Percentiles rank a stretch among this genome's conserved stretches.
Conservation (phyloP, 192 early-diverging fungal species). For the Coemansia erecta region DNA sequence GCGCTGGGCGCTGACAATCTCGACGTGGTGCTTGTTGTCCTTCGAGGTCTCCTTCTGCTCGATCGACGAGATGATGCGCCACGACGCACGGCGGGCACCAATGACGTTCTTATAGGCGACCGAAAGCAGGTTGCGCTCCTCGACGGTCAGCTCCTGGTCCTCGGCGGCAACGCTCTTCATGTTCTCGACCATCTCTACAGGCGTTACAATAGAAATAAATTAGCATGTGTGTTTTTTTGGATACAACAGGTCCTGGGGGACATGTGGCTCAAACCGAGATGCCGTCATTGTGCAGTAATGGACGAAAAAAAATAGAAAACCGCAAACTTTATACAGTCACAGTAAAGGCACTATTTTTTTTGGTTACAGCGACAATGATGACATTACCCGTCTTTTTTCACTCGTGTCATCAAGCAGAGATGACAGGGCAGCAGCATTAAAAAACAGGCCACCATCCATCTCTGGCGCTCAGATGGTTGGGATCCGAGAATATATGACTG, state of each 20-base stretch:
- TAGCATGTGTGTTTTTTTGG: neutral
- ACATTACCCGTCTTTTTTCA: too few species aligned
- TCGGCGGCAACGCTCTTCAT: conserved; percentile 69
- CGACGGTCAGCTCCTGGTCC: conserved; percentile 77
- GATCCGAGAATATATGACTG: neutral
- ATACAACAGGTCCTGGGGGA: neutral
- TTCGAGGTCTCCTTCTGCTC: conserved; percentile 98
- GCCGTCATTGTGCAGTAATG: conserved; percentile 2
- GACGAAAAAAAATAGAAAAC: neutral
- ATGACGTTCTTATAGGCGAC: conserved; percentile 99
- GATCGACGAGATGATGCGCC: conserved; percentile 99
- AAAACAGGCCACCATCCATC: neutral
- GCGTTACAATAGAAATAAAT: conserved; percentile 49
- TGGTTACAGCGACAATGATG: too few species aligned
- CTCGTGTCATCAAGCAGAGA: too few species aligned
- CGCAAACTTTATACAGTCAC: neutral
- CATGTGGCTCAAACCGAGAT: neutral
- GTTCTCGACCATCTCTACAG: conserved; percentile 81
- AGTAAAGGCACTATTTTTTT: too few species aligned
- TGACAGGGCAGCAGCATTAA: neutral
- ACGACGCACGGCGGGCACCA: conserved; percentile 97
- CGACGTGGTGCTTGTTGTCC: conserved; percentile 87
- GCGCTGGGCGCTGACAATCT: conserved; percentile 93
- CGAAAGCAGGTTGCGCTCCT: conserved; percentile 96
- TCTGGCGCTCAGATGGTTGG: too few species aligned